Percentiles rank a stretch among this genome's conserved stretches.
Conservation (phyloP, 2,329 filamentous ascomycete genomes). For the Colletotrichum noveboracense region DNA sequence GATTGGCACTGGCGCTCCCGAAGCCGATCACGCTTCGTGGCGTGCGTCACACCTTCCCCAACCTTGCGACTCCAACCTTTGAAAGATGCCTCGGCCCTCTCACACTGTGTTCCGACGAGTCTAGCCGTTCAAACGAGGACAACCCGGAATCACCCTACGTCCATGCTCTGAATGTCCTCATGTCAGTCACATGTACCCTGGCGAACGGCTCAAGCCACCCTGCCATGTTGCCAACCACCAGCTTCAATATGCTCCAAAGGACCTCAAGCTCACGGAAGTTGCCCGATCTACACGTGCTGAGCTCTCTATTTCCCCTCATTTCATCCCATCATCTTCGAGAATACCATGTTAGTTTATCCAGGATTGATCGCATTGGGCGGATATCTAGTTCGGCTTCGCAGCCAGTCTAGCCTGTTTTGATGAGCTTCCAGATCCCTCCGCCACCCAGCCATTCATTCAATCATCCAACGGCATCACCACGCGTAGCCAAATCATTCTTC, state of each 20-base stretch:
- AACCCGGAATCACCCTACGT: background rate
- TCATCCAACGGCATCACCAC: background rate
- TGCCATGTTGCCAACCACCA: background rate
- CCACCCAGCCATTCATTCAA: background rate
- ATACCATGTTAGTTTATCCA: background rate
- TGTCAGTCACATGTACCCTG: constrained; percentile 9
- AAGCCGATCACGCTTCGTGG: constrained; percentile 11
- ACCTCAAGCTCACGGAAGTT: constrained; percentile 7
- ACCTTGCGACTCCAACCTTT: background rate
- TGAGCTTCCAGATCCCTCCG: constrained; percentile 2
- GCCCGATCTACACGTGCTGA: constrained; percentile 1
- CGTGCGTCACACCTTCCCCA: constrained; percentile 5
- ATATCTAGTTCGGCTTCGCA: constrained; percentile 19
- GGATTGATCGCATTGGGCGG: constrained; percentile 7
- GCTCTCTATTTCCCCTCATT: background rate
- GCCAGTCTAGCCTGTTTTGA: constrained; percentile 19
- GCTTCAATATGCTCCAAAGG: background rate
- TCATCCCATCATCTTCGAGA: background rate
- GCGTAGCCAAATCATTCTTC: background rate
- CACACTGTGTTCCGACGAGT: background rate
- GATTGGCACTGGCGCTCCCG: background rate
- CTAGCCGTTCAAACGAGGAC: background rate
- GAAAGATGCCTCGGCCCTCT: constrained; percentile 6
- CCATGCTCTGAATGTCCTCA: background rate
- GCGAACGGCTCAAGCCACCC: background rate